A percentile compares a stretch with the other conserved stretches of the same genome.
These are phyloP conservation scores for Lophiostoma macrostomum DNA, from an alignment of 495 filamentous ascomycete genomes.

Conservation along the genomic window DNA sequence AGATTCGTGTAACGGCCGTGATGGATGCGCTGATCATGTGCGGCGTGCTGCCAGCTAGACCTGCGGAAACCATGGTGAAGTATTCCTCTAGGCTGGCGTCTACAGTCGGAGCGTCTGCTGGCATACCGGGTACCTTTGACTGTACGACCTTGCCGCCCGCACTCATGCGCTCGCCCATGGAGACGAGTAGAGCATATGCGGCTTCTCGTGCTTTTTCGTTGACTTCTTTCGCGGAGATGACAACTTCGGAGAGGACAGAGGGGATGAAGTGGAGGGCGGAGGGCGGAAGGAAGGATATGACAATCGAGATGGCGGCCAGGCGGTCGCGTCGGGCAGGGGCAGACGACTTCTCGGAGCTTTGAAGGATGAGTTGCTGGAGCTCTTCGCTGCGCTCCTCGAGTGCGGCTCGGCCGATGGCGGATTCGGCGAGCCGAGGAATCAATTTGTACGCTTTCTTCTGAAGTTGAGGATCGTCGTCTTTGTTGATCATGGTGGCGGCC, in stretches of 20 bases:
- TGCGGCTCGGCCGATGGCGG: slow-evolving; percentile 66
- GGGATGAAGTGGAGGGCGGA: slow-evolving; percentile 87
- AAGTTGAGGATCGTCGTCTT: slow-evolving; percentile 79
- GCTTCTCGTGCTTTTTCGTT: slow-evolving; percentile 88
- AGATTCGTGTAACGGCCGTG: slow-evolving; percentile 82
- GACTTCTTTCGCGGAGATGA: slow-evolving; percentile 91
- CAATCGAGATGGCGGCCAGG: slow-evolving; percentile 71
- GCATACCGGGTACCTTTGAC: slow-evolving; percentile 80
- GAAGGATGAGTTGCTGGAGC: slow-evolving; percentile 73
- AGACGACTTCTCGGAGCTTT: slow-evolving; percentile 74
- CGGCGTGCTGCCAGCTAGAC: slow-evolving; percentile 82
- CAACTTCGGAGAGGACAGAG: slow-evolving; percentile 83
- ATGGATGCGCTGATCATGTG: slow-evolving; percentile 96
- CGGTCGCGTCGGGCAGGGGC: slow-evolving; percentile 77
- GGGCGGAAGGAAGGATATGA: slow-evolving; percentile 72
- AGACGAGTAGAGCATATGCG: slow-evolving; percentile 86
- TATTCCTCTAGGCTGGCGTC: slow-evolving; percentile 85
- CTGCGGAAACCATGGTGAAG: slow-evolving; percentile 96
- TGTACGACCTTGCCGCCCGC: slow-evolving; percentile 76
- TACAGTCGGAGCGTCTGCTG: slow-evolving; percentile 69
- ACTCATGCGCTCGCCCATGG: slow-evolving; percentile 77
- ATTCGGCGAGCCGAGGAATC: slow-evolving; percentile 81
- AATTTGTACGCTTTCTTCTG: slow-evolving; percentile 99
- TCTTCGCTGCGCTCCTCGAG: slow-evolving; percentile 69
- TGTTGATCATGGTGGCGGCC: slow-evolving; percentile 73